These are phyloP conservation scores for Botrytis galanthina DNA, from an alignment of 2,329 filamentous ascomycete species.

Conservation along the genomic window DNA sequence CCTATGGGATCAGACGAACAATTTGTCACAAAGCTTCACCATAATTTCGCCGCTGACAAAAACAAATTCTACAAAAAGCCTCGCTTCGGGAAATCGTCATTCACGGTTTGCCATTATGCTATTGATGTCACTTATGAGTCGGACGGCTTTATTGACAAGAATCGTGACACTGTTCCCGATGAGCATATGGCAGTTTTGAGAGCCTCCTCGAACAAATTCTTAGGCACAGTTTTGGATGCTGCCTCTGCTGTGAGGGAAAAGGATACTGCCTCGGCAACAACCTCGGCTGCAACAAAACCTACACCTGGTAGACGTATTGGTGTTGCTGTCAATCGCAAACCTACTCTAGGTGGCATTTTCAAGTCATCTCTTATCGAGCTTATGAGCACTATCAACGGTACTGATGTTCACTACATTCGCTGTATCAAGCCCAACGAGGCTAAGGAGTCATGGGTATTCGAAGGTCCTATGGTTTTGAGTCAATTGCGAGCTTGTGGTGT, in stretches of 20 bases:
- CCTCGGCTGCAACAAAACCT: slow-evolving; percentile 72
- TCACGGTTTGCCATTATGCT: slow-evolving; percentile 98
- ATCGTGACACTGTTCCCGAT: slow-evolving; percentile 95
- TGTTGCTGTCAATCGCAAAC: slow-evolving; percentile 91
- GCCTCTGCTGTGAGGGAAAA: slow-evolving; percentile 88
- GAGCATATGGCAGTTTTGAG: slow-evolving; percentile 94
- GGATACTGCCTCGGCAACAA: slow-evolving; percentile 61
- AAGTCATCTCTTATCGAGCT: slow-evolving; percentile 97
- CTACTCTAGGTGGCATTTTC: slow-evolving; percentile 96
- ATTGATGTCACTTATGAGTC: slow-evolving; percentile 98
- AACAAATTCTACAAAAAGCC: slow-evolving; percentile 99
- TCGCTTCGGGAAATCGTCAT: slow-evolving; percentile 92
- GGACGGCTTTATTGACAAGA: slow-evolving; percentile 99
- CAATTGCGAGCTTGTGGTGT: slow-evolving; percentile 98
- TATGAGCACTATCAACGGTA: slow-evolving; percentile 96
- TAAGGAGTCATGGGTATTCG: slow-evolving; percentile 96
- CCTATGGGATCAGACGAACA: slow-evolving; percentile 98
- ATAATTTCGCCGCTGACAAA: slow-evolving; percentile 87
- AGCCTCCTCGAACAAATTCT: slow-evolving; percentile 79
- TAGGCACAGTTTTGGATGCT: slow-evolving; percentile 79
- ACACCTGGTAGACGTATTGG: slow-evolving; percentile 82
- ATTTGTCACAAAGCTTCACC: slow-evolving; percentile 93
- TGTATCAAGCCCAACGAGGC: slow-evolving; percentile 99
- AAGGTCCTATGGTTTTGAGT: slow-evolving; percentile 97
- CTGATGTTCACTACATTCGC: slow-evolving; percentile 97